A percentile compares a stretch with the other conserved stretches of the same genome.
Conservation (phyloP, 805 yeast species). For the Starmera dryadoides region DNA sequence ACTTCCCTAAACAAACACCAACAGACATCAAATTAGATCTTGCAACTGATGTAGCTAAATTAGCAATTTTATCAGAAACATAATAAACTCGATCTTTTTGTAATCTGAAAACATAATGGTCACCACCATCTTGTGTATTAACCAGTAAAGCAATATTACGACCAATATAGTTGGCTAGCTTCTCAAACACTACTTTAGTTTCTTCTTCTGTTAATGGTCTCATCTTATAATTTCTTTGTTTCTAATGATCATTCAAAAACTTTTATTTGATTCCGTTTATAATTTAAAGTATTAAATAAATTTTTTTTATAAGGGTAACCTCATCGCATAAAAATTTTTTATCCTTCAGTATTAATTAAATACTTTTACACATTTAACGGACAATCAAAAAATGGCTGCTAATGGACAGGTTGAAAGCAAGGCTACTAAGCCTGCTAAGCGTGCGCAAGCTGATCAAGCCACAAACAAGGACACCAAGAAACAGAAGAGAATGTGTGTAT, state of each 20-base stretch:
- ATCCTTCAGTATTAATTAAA: neutral
- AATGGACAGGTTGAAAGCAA: too few species aligned
- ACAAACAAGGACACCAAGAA: conserved; percentile 9
- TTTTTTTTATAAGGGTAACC: neutral
- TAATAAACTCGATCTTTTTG: conserved; percentile 97
- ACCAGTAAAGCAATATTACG: conserved; percentile 84
- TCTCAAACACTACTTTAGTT: conserved; percentile 91
- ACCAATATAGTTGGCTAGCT: conserved; percentile 95
- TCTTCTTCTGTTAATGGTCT: conserved; percentile 96
- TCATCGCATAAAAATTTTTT: conserved; percentile 1
- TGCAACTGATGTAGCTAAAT: conserved; percentile 84
- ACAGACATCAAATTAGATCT: conserved; percentile 86
- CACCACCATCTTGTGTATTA: conserved; percentile 54
- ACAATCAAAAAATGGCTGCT: too few species aligned
- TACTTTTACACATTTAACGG: too few species aligned
- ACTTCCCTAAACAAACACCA: conserved; percentile 92
- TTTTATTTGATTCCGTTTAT: neutral
- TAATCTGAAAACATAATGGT: conserved; percentile 89
- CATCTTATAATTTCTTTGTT: conserved; percentile 36
- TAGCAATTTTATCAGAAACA: conserved; percentile 75
- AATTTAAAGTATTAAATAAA: neutral
- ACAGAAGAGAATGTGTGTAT: conserved; percentile 20
- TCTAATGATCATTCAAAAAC: neutral
- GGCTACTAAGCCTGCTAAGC: too few species aligned
- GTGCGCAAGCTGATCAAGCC: too few species aligned